A percentile compares a stretch with the other conserved stretches of the same genome.
phyloP scores from a whole-genome alignment of 1,139 yeast genomes.

The Blastobotrys serpentis region DNA sequence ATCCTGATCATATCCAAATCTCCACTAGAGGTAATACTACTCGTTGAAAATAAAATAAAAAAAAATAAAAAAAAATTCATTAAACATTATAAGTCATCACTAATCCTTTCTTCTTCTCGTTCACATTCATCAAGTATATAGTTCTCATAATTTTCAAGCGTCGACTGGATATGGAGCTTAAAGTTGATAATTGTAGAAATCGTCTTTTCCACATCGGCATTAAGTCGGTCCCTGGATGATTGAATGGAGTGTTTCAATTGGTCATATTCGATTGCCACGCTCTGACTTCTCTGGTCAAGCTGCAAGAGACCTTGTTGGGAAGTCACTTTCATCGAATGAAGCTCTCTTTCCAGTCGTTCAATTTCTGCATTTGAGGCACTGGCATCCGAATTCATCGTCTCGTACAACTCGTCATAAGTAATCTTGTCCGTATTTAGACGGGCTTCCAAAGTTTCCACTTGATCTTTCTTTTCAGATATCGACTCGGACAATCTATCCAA shows the following conservation, averaged over 20 bases:
- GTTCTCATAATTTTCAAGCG: conserved; percentile 55
- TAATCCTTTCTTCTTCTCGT: conserved; percentile 20
- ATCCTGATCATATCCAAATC: not conserved
- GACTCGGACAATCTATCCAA: conserved; percentile 57
- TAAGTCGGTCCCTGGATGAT: conserved; percentile 50
- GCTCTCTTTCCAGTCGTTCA: conserved; percentile 62
- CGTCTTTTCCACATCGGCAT: conserved; percentile 54
- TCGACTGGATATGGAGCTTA: conserved; percentile 62
- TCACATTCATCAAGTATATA: conserved; percentile 35
- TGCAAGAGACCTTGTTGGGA: conserved; percentile 56
- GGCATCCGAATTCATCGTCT: conserved; percentile 55
- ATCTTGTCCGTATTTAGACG: conserved; percentile 53
- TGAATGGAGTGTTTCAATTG: conserved; percentile 50
- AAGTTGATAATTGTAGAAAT: conserved; percentile 61
- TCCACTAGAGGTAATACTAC: too few species aligned
- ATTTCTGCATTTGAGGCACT: conserved; percentile 60
- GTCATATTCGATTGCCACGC: conserved; percentile 55
- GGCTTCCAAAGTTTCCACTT: conserved; percentile 59
- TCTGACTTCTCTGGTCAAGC: conserved; percentile 57
- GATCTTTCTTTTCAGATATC: conserved; percentile 56
- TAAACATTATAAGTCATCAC: conserved; percentile 7
- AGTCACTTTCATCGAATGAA: conserved; percentile 52
- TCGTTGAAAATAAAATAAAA: not conserved
- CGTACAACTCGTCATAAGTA: conserved; percentile 57
- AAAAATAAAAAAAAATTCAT: conserved; percentile 1